Evolutionary conservation across 371 early-diverging fungal genomes (phyloP).

Genomic region (Syncephalis plumigaleata): DNA sequence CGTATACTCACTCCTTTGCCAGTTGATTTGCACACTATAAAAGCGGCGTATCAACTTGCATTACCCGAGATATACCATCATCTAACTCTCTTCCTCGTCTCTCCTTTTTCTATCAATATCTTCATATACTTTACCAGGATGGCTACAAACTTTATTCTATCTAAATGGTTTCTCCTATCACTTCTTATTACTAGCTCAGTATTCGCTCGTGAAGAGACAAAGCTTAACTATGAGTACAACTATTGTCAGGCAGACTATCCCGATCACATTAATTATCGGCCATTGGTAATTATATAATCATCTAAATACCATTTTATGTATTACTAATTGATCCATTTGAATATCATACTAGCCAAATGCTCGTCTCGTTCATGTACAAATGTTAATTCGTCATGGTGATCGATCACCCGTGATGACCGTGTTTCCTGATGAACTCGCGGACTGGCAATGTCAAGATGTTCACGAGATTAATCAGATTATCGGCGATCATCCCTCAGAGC

Average conservation of each 20-base stretch:
- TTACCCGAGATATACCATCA: too few species aligned
- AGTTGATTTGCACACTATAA: too few species aligned
- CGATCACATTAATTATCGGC: neutral
- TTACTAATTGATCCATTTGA: neutral
- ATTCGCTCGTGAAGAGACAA: too few species aligned
- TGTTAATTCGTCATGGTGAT: constrained; percentile 8
- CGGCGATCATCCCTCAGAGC: neutral
- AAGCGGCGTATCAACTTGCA: too few species aligned
- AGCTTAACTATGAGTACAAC: neutral
- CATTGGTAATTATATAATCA: neutral
- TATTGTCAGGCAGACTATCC: constrained; percentile 2
- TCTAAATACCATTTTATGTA: neutral
- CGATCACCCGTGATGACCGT: neutral
- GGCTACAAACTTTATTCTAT: too few species aligned
- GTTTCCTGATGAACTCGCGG: neutral
- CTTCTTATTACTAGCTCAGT: too few species aligned
- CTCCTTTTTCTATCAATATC: too few species aligned
- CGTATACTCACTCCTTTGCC: too few species aligned
- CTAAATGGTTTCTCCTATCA: too few species aligned
- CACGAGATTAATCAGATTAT: neutral
- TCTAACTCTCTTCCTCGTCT: too few species aligned
- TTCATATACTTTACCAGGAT: too few species aligned
- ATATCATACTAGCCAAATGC: neutral
- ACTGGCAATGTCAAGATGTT: neutral
- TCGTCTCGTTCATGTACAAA: neutral